Evolutionary conservation across 352 stramenopile genomes (phyloP).

Genomic region (Pythium grandisporangium): DNA sequence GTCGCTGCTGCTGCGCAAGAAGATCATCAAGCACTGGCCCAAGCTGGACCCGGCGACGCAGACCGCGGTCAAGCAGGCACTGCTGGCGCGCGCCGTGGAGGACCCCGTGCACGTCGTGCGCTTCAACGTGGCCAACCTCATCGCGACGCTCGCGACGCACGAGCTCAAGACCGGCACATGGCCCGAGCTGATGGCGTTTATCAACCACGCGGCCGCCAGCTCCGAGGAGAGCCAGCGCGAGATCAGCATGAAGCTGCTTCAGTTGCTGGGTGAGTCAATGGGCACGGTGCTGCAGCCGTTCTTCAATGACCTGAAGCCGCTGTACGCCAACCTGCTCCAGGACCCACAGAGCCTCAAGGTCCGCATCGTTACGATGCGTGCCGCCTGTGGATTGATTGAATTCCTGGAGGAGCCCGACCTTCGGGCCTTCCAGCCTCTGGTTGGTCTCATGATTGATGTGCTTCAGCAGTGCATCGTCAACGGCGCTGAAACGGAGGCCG

Average conservation of each 20-base stretch:
- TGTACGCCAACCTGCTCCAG: constrained; percentile 64
- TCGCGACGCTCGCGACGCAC: constrained; percentile 75
- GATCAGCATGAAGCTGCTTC: constrained; percentile 90
- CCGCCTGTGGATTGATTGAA: constrained; percentile 66
- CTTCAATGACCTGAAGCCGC: constrained; percentile 72
- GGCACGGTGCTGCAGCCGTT: constrained; percentile 76
- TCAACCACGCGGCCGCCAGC: constrained; percentile 83
- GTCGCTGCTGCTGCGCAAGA: constrained; percentile 91
- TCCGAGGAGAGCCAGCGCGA: constrained; percentile 81
- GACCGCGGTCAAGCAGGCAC: constrained; percentile 77
- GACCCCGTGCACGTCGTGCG: constrained; percentile 87
- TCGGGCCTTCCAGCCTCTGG: constrained; percentile 57
- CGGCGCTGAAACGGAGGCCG: constrained; percentile 67
- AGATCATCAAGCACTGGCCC: constrained; percentile 89
- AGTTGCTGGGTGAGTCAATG: constrained; percentile 91
- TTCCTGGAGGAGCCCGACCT: constrained; percentile 76
- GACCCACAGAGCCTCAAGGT: constrained; percentile 78
- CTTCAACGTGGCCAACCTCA: constrained; percentile 74
- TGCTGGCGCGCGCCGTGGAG: constrained; percentile 77
- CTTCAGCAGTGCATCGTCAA: constrained; percentile 77
- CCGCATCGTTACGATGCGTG: constrained; percentile 73
- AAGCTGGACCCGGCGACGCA: constrained; percentile 83
- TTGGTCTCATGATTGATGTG: constrained; percentile 81
- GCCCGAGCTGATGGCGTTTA: constrained; percentile 93
- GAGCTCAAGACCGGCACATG: constrained; percentile 72